Base-by-base conservation (phyloP, 768 basidiomycete genomes). In the Asterophora parasitica region DNA sequence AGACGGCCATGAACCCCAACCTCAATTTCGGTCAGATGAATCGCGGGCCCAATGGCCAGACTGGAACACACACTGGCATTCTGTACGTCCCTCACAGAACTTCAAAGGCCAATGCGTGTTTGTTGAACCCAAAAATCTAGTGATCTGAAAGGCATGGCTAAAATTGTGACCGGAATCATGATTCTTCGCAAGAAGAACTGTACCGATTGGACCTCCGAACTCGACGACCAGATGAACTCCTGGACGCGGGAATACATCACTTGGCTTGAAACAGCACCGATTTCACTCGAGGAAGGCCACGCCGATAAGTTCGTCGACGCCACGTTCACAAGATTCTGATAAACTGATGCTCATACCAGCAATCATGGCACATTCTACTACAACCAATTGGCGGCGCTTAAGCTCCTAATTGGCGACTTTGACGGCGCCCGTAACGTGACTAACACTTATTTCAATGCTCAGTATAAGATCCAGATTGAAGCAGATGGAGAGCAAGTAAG, bases 341-440 rank as follows among this genome's bases (percentile, higher is more conserved):
- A 20, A 37, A 33, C 49, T 16, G 35, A 37, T 23, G 20, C 19
- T 31, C 10, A 34, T 36, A 4, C 36, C 54, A 85, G 82, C 56
- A 86, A 86, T 53, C 84, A 85, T 53, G 83, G 81, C 27, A 70
- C 77, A 0, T 86, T 78, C 62, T 85, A 77, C 60, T 77, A 70
- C 56, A 78, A 76, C 53, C 83, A 87, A 57, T 67, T 79, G 0
- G 74, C 77, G 0, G 69, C 82, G 0, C 61, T 83, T 34, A 77
- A 82, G 55, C 60, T 83, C 32, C 58, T 85, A 9, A 67, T 75
- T 20, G 73, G 74, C 38, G 76, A 85, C 60, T 59, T 61, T 4
- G 50, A 59, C 7, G 81, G 78, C 13, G 82, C 82, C 3, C 62
- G 66, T 38, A 59, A 66, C 17, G 68, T 72, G 13, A 70, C 78